These are phyloP conservation scores for Ceratocystiopsis minuta DNA, from an alignment of 2,329 filamentous ascomycete species.

Conservation along the genomic window DNA sequence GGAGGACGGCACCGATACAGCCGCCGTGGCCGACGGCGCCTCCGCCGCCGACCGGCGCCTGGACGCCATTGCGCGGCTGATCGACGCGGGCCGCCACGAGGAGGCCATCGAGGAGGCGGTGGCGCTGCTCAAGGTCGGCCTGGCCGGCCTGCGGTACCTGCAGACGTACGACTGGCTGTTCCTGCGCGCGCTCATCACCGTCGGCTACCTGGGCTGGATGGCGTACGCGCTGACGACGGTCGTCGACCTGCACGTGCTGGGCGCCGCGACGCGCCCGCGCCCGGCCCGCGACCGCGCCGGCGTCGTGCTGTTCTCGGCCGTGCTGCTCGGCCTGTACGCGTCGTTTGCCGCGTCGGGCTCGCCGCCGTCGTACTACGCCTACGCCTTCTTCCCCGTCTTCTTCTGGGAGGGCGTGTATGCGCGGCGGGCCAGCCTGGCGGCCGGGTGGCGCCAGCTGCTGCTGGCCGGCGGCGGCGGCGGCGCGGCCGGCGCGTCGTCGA, in stretches of 20 bases:
- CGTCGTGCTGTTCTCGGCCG: constrained; percentile 51
- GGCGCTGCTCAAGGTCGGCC: constrained; percentile 54
- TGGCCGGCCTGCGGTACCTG: constrained; percentile 77
- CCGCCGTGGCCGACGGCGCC: constrained; percentile 16
- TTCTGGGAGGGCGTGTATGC: constrained; percentile 96
- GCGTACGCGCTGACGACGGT: constrained; percentile 80
- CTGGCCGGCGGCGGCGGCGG: no score
- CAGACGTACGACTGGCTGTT: constrained; percentile 99
- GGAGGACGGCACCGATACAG: constrained; percentile 25
- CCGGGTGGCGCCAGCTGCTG: constrained; percentile 47
- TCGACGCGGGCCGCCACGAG: constrained; percentile 47
- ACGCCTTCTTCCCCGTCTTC: constrained; percentile 76
- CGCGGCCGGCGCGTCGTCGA: constrained; percentile 41
- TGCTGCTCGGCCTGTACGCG: constrained; percentile 59
- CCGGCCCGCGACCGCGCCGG: constrained; percentile 43
- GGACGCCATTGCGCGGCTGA: constrained; percentile 46
- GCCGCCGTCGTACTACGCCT: constrained; percentile 71
- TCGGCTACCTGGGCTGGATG: constrained; percentile 91
- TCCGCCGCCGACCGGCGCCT: constrained; percentile 37
- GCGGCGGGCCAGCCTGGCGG: constrained; percentile 47
- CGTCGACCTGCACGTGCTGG: constrained; percentile 70
- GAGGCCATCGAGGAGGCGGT: constrained; percentile 66
- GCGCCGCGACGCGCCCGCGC: constrained; percentile 44
- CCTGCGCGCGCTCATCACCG: constrained; percentile 68
- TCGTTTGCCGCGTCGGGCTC: constrained; percentile 67